These are phyloP conservation scores for Hibiscus tridactylites DNA, from an alignment of 345 rosid species.

Conservation along the genomic window DNA sequence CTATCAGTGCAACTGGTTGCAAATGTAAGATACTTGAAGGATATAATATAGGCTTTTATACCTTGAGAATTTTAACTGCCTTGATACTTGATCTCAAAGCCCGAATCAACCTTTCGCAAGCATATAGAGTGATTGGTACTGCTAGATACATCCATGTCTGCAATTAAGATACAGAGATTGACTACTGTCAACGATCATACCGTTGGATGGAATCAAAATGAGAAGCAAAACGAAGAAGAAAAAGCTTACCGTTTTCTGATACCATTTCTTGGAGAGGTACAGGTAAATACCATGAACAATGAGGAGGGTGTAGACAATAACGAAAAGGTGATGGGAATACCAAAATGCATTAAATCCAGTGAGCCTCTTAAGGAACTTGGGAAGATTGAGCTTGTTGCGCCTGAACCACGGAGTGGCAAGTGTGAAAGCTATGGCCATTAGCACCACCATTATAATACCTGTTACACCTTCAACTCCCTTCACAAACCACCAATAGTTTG, in stretches of 20 bases:
- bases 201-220: background rate
- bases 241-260: slow-evolving; percentile 59
- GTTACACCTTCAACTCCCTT: slow-evolving; percentile 75
- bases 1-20: background rate
- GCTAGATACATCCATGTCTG: slow-evolving; percentile 95
- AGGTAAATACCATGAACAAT: slow-evolving; percentile 67
- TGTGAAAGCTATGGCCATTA: slow-evolving; percentile 76
- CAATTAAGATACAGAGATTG: background rate
- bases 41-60: background rate
- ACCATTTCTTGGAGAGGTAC: slow-evolving; percentile 68
- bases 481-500: slow-evolving; percentile 66
- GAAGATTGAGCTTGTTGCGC: slow-evolving; percentile 63
- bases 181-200: background rate
- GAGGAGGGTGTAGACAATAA: slow-evolving; percentile 72
- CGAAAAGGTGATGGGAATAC: slow-evolving; percentile 81
- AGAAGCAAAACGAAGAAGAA: background rate
- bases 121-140: slow-evolving; percentile 58
- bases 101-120: slow-evolving; percentile 56
- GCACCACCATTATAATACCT: slow-evolving; percentile 63
- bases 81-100: slow-evolving; percentile 79
- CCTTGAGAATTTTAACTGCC: slow-evolving; percentile 76
- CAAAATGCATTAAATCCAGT: slow-evolving; percentile 91
- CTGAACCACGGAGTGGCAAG: slow-evolving; percentile 89
- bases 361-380: slow-evolving; percentile 56
- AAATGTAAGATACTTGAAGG: background rate